Conservation (phyloP, 2,329 filamentous ascomycete species). For the Macrophomina tecta region DNA sequence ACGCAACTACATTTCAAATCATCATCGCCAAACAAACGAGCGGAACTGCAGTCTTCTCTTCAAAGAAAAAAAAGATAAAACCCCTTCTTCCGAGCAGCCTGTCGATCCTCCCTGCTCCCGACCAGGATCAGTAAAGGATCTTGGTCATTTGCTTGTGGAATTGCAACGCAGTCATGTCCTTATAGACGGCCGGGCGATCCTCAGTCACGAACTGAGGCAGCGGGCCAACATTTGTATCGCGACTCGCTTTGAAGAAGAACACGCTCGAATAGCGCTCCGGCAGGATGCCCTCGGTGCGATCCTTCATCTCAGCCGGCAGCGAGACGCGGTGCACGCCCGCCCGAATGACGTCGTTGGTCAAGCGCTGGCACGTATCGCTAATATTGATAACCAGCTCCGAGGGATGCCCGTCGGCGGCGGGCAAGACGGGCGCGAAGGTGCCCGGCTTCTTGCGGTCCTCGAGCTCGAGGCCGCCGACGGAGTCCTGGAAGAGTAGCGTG, state of each 20-base stretch:
- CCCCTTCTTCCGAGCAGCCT: too few relatives aligned
- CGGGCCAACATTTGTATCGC: background rate
- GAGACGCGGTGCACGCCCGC: background rate
- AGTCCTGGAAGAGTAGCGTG: constrained; percentile 51
- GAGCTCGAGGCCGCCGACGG: constrained; percentile 48
- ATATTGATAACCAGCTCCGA: constrained; percentile 38
- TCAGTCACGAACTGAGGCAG: background rate
- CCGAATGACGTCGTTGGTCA: background rate
- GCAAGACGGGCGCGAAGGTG: constrained; percentile 38
- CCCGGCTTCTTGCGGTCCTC: constrained; percentile 38
- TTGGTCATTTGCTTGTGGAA: too few relatives aligned
- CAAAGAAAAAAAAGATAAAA: too few relatives aligned
- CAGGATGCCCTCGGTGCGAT: background rate
- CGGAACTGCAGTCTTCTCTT: too few relatives aligned
- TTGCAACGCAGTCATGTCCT: background rate
- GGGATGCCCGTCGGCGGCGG: constrained; percentile 35
- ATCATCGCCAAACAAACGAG: too few relatives aligned
- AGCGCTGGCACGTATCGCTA: background rate
- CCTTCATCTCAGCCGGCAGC: background rate
- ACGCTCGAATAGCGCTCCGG: background rate
- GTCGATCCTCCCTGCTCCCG: too few relatives aligned
- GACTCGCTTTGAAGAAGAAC: background rate
- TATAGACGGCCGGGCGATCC: background rate
- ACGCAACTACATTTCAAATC: too few relatives aligned
- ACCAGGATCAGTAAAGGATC: too few relatives aligned